Percentiles rank a stretch among this genome's conserved stretches.
phyloP scores from a whole-genome alignment of 2,329 filamentous ascomycete genomes.

The Exserohilum turcica region DNA sequence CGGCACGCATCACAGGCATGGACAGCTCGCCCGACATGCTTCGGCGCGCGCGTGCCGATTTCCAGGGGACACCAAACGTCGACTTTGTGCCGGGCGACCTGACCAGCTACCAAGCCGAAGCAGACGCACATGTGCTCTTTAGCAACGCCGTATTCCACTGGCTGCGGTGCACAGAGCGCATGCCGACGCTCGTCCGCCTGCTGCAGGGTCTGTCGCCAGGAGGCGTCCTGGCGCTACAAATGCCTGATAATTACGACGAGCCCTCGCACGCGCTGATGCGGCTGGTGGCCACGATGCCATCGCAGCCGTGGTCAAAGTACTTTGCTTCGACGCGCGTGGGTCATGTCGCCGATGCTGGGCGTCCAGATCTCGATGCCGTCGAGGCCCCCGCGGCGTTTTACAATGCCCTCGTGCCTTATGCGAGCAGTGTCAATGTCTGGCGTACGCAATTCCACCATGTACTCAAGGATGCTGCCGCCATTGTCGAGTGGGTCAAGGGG shows the following conservation, averaged over 20 bases:
- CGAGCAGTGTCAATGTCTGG: slow-evolving; percentile 58
- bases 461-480: slow-evolving; percentile 54
- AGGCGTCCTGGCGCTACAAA: slow-evolving; percentile 61
- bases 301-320: slow-evolving; percentile 48
- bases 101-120: slow-evolving; percentile 45
- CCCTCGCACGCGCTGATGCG: slow-evolving; percentile 59
- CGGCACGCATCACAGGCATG: slow-evolving; percentile 56
- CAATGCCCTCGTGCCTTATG: slow-evolving; percentile 52
- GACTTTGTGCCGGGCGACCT: slow-evolving; percentile 58
- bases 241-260: slow-evolving; percentile 58
- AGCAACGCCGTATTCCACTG: slow-evolving; percentile 66
- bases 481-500: slow-evolving; percentile 66
- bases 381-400: slow-evolving; percentile 57
- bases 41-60: slow-evolving; percentile 49
- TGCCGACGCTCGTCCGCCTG: slow-evolving; percentile 54
- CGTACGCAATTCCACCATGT: slow-evolving; percentile 60
- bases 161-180: slow-evolving; percentile 53
- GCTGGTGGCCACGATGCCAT: slow-evolving; percentile 40
- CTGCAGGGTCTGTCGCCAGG: slow-evolving; percentile 51
- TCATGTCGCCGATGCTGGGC: slow-evolving; percentile 1
- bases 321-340: slow-evolving; percentile 31
- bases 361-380: slow-evolving; percentile 55
- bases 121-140: slow-evolving; percentile 51
- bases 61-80: slow-evolving; percentile 38
- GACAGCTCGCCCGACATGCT: slow-evolving; percentile 65